Percentiles rank a stretch among this genome's conserved stretches.
Conservation (phyloP, 352 stramenopile genomes). For the Peronospora belbahrii region DNA sequence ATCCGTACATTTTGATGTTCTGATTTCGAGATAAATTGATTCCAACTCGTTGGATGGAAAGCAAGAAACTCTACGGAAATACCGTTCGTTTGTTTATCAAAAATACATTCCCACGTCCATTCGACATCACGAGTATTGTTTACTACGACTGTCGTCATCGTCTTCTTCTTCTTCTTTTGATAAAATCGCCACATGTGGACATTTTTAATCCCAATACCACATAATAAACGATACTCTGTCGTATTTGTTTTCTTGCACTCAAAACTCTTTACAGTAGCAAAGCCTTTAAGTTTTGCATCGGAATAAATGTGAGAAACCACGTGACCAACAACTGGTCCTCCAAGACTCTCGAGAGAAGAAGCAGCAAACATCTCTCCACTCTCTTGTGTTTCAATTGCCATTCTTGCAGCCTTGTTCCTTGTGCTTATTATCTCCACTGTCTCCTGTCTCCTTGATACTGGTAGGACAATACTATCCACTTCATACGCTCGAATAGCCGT, state of each 20-base stretch:
- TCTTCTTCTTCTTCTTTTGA: slow-evolving; percentile 23
- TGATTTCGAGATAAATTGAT: slow-evolving; percentile 79
- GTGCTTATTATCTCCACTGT: too few species aligned
- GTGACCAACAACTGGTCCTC: slow-evolving; percentile 39
- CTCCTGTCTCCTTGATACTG: too few species aligned
- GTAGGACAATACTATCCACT: slow-evolving; percentile 71
- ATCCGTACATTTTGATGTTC: slow-evolving; percentile 81
- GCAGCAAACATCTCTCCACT: too few species aligned
- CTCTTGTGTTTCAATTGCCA: too few species aligned
- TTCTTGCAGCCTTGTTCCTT: too few species aligned
- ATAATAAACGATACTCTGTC: slow-evolving; percentile 73
- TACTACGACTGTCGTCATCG: too few species aligned
- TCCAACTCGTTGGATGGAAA: slow-evolving; percentile 45
- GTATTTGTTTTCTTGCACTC: slow-evolving; percentile 30
- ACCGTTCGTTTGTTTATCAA: slow-evolving; percentile 82
- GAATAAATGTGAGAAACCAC: slow-evolving; percentile 63
- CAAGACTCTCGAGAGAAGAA: too few species aligned
- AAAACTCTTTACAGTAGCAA: slow-evolving; percentile 68
- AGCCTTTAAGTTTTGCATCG: slow-evolving; percentile 80
- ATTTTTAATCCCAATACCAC: slow-evolving; percentile 83
- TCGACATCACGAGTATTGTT: too few species aligned
- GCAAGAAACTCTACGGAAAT: slow-evolving; percentile 76
- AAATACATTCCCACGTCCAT: slow-evolving; percentile 81
- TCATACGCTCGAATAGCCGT: slow-evolving; percentile 83
- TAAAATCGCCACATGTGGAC: slow-evolving; percentile 83